phyloP scores from a whole-genome alignment of 2,329 filamentous ascomycete species.

The Penicillium frequentans region DNA sequence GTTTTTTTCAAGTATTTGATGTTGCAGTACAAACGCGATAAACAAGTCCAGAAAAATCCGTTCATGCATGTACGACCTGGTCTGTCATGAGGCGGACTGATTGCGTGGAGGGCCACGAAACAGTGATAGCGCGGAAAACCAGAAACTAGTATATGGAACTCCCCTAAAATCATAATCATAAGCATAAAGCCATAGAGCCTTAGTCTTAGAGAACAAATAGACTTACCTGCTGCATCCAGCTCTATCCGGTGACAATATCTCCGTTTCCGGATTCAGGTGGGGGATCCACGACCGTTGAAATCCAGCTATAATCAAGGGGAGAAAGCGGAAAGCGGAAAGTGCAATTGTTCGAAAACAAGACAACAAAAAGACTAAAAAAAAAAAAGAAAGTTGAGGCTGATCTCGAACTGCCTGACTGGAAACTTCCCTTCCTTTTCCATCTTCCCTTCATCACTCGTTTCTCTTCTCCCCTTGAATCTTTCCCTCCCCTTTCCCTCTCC shows the following conservation, averaged over 20 bases:
- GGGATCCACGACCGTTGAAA: constrained; percentile 34
- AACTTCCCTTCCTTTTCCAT: constrained; percentile 16
- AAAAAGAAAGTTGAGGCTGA: not conserved
- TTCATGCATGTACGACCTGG: constrained; percentile 4
- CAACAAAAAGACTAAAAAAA: constrained; percentile 11
- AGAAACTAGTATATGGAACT: not conserved
- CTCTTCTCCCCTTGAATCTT: not conserved
- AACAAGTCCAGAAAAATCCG: not conserved
- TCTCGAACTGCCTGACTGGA: not conserved
- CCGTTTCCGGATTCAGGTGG: constrained; percentile 39
- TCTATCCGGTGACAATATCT: constrained; percentile 14
- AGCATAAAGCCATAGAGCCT: not conserved
- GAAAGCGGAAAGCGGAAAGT: not conserved
- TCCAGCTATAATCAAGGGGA: constrained; percentile 9
- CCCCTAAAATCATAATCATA: not conserved
- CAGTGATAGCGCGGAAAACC: not conserved
- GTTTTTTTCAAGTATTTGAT: no score
- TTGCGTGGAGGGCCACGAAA: constrained; percentile 21
- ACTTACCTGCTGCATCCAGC: constrained; percentile 12
- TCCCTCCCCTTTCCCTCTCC: constrained; percentile 11
- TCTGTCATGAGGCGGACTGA: not conserved
- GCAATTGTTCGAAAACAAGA: not conserved
- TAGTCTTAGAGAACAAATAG: not conserved
- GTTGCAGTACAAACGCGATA: not conserved
- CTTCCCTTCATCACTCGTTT: constrained; percentile 3